phyloP scores from a whole-genome alignment of 2,329 filamentous ascomycete species.

The Aspergillus udagawae region DNA sequence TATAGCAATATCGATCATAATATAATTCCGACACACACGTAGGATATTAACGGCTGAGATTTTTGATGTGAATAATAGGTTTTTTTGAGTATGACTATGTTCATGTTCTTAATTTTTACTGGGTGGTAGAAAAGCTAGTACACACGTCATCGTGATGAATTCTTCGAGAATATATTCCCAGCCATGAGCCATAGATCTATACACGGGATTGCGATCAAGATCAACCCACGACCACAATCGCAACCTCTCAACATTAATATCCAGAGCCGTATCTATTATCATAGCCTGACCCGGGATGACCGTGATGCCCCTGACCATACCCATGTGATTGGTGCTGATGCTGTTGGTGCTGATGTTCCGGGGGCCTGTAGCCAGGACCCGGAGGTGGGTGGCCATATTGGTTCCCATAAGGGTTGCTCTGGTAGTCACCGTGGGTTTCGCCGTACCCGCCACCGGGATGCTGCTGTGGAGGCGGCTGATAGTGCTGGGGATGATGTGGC shows the following conservation, averaged over 20 bases:
- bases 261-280: background rate
- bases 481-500: slow-evolving; percentile 3
- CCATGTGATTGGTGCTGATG: slow-evolving; percentile 2
- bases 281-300: background rate
- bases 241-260: background rate
- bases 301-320: background rate
- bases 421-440: background rate
- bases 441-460: background rate
- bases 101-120: background rate
- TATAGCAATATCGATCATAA: background rate
- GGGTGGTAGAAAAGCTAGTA: background rate
- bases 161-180: background rate
- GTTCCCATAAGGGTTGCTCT: background rate
- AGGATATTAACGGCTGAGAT: background rate
- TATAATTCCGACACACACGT: background rate
- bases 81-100: background rate
- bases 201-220: background rate
- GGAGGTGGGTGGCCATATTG: slow-evolving; percentile 3
- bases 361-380: background rate
- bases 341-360: slow-evolving; percentile 3
- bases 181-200: background rate
- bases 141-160: background rate
- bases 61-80: background rate
- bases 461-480: background rate
- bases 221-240: background rate